Base-by-base conservation (phyloP, 306 rosid species). In the Trifolium pratense region DNA sequence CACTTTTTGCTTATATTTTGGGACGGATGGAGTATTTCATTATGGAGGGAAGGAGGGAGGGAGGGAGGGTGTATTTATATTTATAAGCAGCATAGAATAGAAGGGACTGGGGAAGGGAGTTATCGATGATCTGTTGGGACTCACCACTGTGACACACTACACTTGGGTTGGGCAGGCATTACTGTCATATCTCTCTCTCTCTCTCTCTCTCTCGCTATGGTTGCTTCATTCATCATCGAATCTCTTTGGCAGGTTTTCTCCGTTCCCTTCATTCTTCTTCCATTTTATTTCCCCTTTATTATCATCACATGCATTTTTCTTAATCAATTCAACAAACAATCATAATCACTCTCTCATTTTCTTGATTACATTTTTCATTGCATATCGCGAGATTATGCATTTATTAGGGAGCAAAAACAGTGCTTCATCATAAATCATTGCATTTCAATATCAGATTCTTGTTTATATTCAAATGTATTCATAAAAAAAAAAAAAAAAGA, bases 201-300 rank as follows among this genome's bases (percentile, higher is more conserved):
- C 25, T 18, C 58, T 52, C 26, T 17, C 59, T 18, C 26, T 52
- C 26, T 52, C 25, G 4, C 26, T 52, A 52, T 18, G 21, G 59
- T 21, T 18, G 10, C 9, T 4, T 23, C 59, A 21, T 20, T 21
- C 13, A 53, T 53, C 29, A 18, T 53, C 59, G 59, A 53, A 53
- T 53, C 59, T 53, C 6, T 10, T 9, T 53, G 59, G 59, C 59
- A 53, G 59, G 59, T 52, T 7, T 52, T 51, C 10, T 51, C 57
- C 1, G 1, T 17, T 17, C 9, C 16, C 25, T 51, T 52, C 58
- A 9, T 52, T 52, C 12, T 53, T 53, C 59, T 52, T 16, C 12
- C 34, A 31, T 31, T 34, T 34, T 34, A 52, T 40, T 40, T 42
- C 10, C 46, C 0, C 5, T 42, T 42, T 1, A 42, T n/a, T 42